Percentiles rank a stretch among this genome's conserved stretches.
Evolutionary conservation across 2,329 filamentous ascomycete species (phyloP).

Genomic region (Fusarium temperatum): DNA sequence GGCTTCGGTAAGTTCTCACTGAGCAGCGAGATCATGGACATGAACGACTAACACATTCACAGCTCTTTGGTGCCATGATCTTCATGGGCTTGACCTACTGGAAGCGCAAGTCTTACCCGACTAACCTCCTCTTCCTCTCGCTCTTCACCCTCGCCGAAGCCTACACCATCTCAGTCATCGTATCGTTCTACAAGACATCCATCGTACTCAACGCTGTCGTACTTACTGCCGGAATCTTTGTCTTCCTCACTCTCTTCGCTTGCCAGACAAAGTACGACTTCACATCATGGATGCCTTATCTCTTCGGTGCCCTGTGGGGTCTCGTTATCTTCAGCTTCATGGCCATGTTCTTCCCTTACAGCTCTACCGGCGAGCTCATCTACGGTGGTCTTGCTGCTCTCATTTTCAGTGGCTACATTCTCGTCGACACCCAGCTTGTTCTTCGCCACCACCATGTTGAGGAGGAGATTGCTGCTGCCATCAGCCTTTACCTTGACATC

Average conservation of each 20-base stretch:
- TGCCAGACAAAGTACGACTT: conserved; percentile 99
- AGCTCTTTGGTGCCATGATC: conserved; percentile 81
- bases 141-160: conserved; percentile 93
- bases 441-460: conserved; percentile 97
- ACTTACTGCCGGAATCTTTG: conserved; percentile 84
- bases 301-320: conserved; percentile 90
- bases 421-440: conserved; percentile 95
- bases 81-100: conserved; percentile 92
- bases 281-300: conserved; percentile 94
- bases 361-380: conserved; percentile 81
- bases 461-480: conserved; percentile 95
- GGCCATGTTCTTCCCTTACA: conserved; percentile 86
- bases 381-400: conserved; percentile 85
- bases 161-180: conserved; percentile 91
- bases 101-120: conserved; percentile 95
- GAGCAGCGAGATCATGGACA: background rate
- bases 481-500: conserved; percentile 94
- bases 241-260: conserved; percentile 85
- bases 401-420: conserved; percentile 92
- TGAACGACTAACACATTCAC: conserved; percentile 29
- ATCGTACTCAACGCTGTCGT: conserved; percentile 92
- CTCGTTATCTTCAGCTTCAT: conserved; percentile 94
- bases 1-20: conserved; percentile 67
- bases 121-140: conserved; percentile 90
- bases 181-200: conserved; percentile 84